phyloP scores from a whole-genome alignment of 305 asterid genomes.

The Coffea humblotiana region DNA sequence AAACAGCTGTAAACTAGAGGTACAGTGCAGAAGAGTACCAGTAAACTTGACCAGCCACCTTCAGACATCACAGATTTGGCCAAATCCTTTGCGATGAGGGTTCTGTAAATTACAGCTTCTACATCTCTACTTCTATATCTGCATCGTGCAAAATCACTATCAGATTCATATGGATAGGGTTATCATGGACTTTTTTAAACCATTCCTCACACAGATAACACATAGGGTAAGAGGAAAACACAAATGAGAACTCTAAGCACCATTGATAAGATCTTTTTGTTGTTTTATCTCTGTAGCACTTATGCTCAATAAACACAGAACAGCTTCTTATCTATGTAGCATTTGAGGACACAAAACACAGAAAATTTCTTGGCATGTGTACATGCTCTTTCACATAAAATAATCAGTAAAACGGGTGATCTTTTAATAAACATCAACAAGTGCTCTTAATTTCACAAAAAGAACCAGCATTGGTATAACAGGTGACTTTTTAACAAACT shows the following conservation, averaged over 20 bases:
- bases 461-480: no score
- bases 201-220: neutral
- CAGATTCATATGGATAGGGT: neutral
- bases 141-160: neutral
- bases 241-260: neutral
- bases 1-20: constrained; percentile 4
- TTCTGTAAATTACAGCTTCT: constrained; percentile 68
- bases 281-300: neutral
- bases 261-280: neutral
- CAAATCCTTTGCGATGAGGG: constrained; percentile 63
- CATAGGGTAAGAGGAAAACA: neutral
- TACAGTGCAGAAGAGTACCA: constrained; percentile 42
- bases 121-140: constrained; percentile 39
- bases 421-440: no score
- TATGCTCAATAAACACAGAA: no score
- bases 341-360: no score
- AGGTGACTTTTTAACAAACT: no score
- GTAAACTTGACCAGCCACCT: constrained; percentile 81
- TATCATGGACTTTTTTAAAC: neutral
- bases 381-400: no score
- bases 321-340: no score
- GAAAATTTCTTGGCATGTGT: no score
- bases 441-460: no score
- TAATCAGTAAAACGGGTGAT: no score
- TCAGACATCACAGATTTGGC: constrained; percentile 72